Conservation (phyloP, 1,284 basidiomycete species). For the Tilletia caries region DNA sequence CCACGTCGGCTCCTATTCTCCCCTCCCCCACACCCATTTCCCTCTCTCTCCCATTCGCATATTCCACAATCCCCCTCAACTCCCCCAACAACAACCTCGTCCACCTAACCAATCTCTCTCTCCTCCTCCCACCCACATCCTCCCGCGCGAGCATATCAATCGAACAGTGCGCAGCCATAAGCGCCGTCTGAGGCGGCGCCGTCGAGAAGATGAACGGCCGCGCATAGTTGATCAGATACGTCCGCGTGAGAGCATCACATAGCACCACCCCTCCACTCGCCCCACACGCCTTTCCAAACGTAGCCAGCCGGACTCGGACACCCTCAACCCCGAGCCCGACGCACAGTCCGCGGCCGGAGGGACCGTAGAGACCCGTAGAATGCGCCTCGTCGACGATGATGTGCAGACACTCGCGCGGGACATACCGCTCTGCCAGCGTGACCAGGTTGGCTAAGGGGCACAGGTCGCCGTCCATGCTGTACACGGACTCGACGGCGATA, state of each 20-base stretch:
- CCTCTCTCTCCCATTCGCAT: not conserved
- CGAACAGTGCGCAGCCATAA: constrained; percentile 68
- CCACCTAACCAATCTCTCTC: constrained; percentile 17
- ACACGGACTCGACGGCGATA: constrained; percentile 80
- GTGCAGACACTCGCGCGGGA: constrained; percentile 58
- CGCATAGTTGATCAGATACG: constrained; percentile 89
- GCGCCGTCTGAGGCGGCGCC: constrained; percentile 30
- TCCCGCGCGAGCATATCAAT: constrained; percentile 70
- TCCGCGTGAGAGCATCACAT: constrained; percentile 67
- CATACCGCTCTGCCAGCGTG: constrained; percentile 61
- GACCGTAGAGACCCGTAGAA: constrained; percentile 71
- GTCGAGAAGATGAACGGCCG: constrained; percentile 63
- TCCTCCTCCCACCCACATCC: constrained; percentile 62
- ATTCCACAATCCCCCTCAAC: constrained; percentile 20
- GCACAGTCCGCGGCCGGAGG: constrained; percentile 11
- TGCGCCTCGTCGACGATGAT: constrained; percentile 51
- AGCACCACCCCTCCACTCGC: constrained; percentile 67
- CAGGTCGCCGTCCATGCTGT: constrained; percentile 93
- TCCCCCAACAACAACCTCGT: constrained; percentile 15
- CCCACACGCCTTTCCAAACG: constrained; percentile 50
- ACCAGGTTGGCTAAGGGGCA: constrained; percentile 70
- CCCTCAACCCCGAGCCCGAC: constrained; percentile 11
- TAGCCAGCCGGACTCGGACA: constrained; percentile 41
- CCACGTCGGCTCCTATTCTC: not conserved
- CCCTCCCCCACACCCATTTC: not conserved